Evolutionary conservation across 202 grass and related monocot genomes (phyloP), one percentile per base, ranked within the genome.

Genomic region (Dendrocalamus latiflorus): DNA sequence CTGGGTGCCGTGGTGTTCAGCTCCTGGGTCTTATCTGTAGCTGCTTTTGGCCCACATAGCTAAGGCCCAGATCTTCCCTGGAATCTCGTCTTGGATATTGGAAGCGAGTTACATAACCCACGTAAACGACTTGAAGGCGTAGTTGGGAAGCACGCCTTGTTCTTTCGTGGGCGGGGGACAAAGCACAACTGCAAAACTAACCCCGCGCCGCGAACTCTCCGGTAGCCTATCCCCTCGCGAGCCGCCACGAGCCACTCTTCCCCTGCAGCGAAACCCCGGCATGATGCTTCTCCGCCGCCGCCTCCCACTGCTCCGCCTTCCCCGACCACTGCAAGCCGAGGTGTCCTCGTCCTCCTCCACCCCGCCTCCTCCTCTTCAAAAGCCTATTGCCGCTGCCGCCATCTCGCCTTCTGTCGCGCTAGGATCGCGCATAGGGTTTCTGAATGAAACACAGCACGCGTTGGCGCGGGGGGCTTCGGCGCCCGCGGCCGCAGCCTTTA

Each of bases 101-200:
- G 50, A 45, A 70, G 1, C n/a, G 39, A 43, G 11, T 24, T 70
- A 2, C 2, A 1, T 6, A 14, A 1, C 4, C 57, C 24, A 36
- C 28, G 34, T 57, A 30, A 70, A 15, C 34, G 50, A 5, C 20
- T 1, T 24, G 80, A 64, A 83, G 16, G 42, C 74, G 80, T n/a
- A 83, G 6, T 16, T 0, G 0, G 0, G 0, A 0, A 7, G 18
- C 8, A 55, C 72, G 47, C 65, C 25, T 84, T 75, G 88, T 83
- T 90, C 88, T 90, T 90, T 86, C 79, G 73, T 90, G 83, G 44
- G 79, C 67, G 34, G 4, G 74, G 83, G 50, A 15, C 20, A 83
- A 82, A 82, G 20, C 57, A 61, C 72, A 43, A 17, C 47, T 8
- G 48, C 66, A 18, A 81, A 86, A 58, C n/a, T 9, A n/a, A 12